Percentiles rank a stretch among this genome's conserved stretches.
These are phyloP conservation scores for Fusarium verrucosum DNA, from an alignment of 2,329 filamentous ascomycete genomes.

Conservation along the genomic window DNA sequence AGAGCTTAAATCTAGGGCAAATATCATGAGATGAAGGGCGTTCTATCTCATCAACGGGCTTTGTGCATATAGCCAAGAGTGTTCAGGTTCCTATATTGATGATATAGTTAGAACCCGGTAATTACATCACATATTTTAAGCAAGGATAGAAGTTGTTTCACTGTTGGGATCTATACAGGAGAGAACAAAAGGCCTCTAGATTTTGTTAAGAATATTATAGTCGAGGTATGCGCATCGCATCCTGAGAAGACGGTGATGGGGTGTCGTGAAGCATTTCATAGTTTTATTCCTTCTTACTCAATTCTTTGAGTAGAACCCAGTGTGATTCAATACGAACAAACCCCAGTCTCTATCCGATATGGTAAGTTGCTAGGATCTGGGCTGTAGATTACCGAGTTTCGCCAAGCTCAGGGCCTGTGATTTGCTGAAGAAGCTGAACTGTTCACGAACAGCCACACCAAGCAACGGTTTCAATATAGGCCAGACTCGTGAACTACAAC, in stretches of 20 bases:
- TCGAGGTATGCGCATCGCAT: too few species aligned
- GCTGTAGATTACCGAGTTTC: neutral
- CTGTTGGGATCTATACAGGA: too few species aligned
- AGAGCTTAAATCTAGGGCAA: too few species aligned
- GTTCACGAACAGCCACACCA: slow-evolving; percentile 6
- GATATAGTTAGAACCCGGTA: too few species aligned
- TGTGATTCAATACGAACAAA: neutral
- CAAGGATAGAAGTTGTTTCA: too few species aligned
- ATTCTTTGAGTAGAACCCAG: neutral
- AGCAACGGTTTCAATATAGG: neutral
- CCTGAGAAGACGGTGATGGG: neutral
- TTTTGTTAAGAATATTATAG: too few species aligned
- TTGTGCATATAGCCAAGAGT: too few species aligned
- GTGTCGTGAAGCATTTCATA: neutral
- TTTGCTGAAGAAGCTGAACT: slow-evolving; percentile 1
- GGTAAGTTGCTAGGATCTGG: neutral
- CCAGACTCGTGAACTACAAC: neutral
- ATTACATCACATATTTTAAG: too few species aligned
- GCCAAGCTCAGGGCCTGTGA: neutral
- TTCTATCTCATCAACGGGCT: too few species aligned
- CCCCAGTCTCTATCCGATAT: neutral
- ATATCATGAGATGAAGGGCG: too few species aligned
- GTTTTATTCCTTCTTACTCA: neutral
- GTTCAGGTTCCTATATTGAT: too few species aligned
- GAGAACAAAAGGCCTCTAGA: too few species aligned